Evolutionary conservation across 1,284 basidiomycete genomes (phyloP).

Genomic region (Papiliotrema nemorosa): DNA sequence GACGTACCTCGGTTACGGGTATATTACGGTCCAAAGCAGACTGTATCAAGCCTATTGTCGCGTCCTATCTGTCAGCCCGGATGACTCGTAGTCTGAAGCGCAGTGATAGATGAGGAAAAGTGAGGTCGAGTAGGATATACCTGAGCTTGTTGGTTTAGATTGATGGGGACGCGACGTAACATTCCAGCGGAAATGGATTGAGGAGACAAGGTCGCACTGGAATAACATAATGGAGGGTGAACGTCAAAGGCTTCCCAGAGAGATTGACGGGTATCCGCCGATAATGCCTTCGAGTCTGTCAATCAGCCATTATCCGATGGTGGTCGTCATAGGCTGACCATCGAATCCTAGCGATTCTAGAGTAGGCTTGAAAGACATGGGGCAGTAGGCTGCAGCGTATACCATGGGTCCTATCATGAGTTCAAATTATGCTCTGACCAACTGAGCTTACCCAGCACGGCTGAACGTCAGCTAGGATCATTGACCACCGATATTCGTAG

Average conservation of each 20-base stretch:
- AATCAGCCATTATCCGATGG: constrained; percentile 4
- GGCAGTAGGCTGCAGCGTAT: constrained; percentile 93
- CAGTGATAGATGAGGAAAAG: background rate
- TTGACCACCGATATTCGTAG: background rate
- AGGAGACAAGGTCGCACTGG: constrained; percentile 59
- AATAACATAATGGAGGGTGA: constrained; percentile 33
- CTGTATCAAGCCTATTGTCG: constrained; percentile 82
- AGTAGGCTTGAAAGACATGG: constrained; percentile 67
- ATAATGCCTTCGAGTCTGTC: constrained; percentile 81
- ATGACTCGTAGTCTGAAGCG: background rate
- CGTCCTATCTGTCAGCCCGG: constrained; percentile 53
- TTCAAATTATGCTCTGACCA: too few relatives aligned
- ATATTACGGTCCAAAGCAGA: constrained; percentile 77
- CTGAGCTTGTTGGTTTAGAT: constrained; percentile 89
- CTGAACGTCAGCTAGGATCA: constrained; percentile 13
- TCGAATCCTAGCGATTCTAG: constrained; percentile 84
- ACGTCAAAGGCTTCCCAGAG: constrained; percentile 39
- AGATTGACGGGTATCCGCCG: constrained; percentile 62
- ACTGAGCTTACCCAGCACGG: constrained; percentile 67
- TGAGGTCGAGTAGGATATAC: constrained; percentile 10
- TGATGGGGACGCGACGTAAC: constrained; percentile 76
- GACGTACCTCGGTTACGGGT: constrained; percentile 68
- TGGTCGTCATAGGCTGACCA: constrained; percentile 43
- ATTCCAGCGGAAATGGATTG: constrained; percentile 89
- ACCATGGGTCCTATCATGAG: constrained; percentile 76